Evolutionary conservation across 495 filamentous ascomycete genomes (phyloP).

Genomic region (Tuber brumale): DNA sequence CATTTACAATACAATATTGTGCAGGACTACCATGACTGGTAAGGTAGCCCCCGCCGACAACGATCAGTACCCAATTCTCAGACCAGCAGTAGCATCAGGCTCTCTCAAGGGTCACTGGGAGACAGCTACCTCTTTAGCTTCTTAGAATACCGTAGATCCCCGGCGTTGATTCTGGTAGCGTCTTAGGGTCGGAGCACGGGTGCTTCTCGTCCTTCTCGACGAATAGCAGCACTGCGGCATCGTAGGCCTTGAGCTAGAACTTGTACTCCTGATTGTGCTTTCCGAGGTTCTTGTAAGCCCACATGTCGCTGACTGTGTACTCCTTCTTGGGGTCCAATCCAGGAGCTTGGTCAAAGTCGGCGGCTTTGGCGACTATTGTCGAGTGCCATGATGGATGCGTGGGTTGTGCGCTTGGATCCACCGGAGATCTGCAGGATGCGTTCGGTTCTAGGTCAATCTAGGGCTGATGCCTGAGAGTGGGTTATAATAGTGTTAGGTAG

Average conservation of each 20-base stretch:
- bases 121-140: slow-evolving; percentile 33
- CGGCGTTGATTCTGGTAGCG: slow-evolving; percentile 13
- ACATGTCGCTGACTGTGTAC: slow-evolving; percentile 34
- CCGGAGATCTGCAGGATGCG: slow-evolving; percentile 56
- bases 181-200: slow-evolving; percentile 21
- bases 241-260: slow-evolving; percentile 30
- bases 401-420: slow-evolving; percentile 30
- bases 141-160: slow-evolving; percentile 24
- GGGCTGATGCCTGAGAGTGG: slow-evolving; percentile 43
- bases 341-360: slow-evolving; percentile 20
- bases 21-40: not conserved
- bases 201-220: slow-evolving; percentile 33
- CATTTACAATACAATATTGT: not conserved
- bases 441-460: slow-evolving; percentile 56
- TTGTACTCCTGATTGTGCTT: slow-evolving; percentile 21
- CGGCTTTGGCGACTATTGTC: slow-evolving; percentile 26
- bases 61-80: not conserved
- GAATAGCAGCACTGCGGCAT: slow-evolving; percentile 28
- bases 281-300: slow-evolving; percentile 26
- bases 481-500: not conserved
- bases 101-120: not conserved
- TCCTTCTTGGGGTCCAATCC: slow-evolving; percentile 14
- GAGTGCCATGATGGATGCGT: slow-evolving; percentile 30
- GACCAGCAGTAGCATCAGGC: not conserved
- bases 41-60: not conserved